A percentile compares a stretch with the other conserved stretches of the same genome.
phyloP scores from a whole-genome alignment of 2,329 filamentous ascomycete genomes.

The Hypocrella siamensis region DNA sequence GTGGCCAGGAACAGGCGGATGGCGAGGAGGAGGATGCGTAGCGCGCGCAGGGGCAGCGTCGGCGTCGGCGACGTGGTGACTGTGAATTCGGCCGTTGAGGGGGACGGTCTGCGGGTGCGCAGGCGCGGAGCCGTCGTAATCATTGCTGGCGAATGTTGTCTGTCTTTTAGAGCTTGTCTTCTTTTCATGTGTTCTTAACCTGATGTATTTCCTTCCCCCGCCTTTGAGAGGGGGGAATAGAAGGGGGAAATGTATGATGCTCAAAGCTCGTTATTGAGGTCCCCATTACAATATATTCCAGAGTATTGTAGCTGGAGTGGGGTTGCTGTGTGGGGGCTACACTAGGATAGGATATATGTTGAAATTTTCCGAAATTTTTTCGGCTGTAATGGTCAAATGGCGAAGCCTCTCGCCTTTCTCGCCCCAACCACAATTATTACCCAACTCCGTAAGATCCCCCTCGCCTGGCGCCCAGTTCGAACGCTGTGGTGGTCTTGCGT shows the following conservation, averaged over 20 bases:
- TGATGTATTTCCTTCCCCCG: too few species aligned
- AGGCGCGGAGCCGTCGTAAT: constrained; percentile 45
- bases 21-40: constrained; percentile 26
- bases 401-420: constrained; percentile 40
- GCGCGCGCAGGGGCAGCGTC: constrained; percentile 29
- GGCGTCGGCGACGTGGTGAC: constrained; percentile 61
- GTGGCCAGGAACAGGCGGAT: constrained; percentile 26
- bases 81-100: constrained; percentile 83
- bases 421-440: constrained; percentile 15
- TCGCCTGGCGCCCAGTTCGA: constrained; percentile 49
- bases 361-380: constrained; percentile 2
- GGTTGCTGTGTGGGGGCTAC: too few species aligned
- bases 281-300: too few species aligned
- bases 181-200: too few species aligned
- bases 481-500: constrained; percentile 45
- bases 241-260: too few species aligned
- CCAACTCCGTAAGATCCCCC: constrained; percentile 41
- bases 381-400: constrained; percentile 49
- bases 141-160: constrained; percentile 20
- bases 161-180: too few species aligned
- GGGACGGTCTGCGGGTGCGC: constrained; percentile 53
- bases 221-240: too few species aligned
- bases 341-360: constrained; percentile 11
- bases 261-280: too few species aligned
- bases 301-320: too few species aligned